phyloP scores from a whole-genome alignment of 441 rosid genomes.

The Bocquillonia castaneifolia region DNA sequence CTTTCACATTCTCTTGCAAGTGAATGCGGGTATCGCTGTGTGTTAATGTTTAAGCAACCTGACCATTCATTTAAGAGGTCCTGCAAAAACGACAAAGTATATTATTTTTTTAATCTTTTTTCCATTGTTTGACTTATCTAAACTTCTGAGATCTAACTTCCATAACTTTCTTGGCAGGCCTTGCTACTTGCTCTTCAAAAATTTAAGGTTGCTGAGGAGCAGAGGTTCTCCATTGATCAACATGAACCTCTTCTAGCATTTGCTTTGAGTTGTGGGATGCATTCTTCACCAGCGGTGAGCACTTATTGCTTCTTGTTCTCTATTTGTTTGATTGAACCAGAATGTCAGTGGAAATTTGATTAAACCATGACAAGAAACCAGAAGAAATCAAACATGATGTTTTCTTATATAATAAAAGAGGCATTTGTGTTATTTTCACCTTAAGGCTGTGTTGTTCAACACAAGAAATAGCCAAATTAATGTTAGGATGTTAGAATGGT shows the following conservation, averaged over 20 bases:
- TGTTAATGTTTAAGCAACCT: neutral
- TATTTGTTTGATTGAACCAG: neutral
- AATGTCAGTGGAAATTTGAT: neutral
- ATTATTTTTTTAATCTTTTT: conserved; percentile 12
- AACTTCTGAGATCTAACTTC: conserved; percentile 10
- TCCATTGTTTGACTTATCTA: neutral
- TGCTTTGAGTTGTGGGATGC: conserved; percentile 58
- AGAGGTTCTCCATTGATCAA: conserved; percentile 48
- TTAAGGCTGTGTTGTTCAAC: neutral
- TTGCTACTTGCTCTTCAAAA: conserved; percentile 53
- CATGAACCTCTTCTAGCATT: conserved; percentile 61
- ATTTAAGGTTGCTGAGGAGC: conserved; percentile 44
- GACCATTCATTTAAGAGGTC: neutral
- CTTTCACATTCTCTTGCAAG: neutral
- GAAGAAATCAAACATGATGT: neutral
- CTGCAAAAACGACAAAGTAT: neutral
- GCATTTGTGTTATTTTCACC: neutral
- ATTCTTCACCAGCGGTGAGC: conserved; percentile 73
- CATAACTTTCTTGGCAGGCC: conserved; percentile 36
- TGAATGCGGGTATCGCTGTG: neutral
- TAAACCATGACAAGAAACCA: neutral
- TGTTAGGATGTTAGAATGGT: neutral
- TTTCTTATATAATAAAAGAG: conserved; percentile 2
- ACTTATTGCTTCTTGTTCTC: conserved; percentile 7
- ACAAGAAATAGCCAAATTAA: neutral